These are phyloP conservation scores for Coemansia sp. DNA, from an alignment of 192 early-diverging fungal genomes.

Conservation along the genomic window DNA sequence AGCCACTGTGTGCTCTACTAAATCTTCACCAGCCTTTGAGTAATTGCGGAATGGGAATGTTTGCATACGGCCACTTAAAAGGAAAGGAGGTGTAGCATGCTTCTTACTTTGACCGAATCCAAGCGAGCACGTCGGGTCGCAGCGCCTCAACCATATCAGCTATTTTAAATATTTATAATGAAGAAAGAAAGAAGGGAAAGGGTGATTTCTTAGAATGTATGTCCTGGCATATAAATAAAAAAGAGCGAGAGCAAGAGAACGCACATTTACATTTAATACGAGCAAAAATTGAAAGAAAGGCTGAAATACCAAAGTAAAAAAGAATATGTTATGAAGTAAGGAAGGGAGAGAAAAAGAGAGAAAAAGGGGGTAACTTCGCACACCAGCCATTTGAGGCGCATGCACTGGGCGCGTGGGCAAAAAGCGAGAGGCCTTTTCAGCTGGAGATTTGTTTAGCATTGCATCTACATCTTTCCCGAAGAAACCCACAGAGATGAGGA, in stretches of 20 bases:
- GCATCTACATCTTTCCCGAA: neutral
- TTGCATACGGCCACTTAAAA: no score
- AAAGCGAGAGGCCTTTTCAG: neutral
- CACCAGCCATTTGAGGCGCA: no score
- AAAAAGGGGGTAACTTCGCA: neutral
- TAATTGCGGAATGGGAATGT: no score
- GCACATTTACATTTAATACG: neutral
- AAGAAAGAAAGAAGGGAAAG: neutral
- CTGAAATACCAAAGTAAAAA: neutral
- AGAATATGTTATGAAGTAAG: neutral
- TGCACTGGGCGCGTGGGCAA: neutral
- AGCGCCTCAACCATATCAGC: constrained; percentile 8
- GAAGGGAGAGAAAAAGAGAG: neutral
- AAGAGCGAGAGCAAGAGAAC: neutral
- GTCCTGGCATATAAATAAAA: neutral
- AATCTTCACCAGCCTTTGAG: no score
- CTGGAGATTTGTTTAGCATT: no score
- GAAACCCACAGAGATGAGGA: neutral
- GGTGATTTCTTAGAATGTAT: neutral
- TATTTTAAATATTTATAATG: neutral
- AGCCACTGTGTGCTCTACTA: no score
- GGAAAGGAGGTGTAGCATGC: neutral
- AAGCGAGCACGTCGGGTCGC: constrained; percentile 10
- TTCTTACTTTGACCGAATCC: constrained; percentile 15
- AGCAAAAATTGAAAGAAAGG: neutral